Evolutionary conservation across 2,329 filamentous ascomycete species (phyloP).

Genomic region (Periconia macrospinosa): DNA sequence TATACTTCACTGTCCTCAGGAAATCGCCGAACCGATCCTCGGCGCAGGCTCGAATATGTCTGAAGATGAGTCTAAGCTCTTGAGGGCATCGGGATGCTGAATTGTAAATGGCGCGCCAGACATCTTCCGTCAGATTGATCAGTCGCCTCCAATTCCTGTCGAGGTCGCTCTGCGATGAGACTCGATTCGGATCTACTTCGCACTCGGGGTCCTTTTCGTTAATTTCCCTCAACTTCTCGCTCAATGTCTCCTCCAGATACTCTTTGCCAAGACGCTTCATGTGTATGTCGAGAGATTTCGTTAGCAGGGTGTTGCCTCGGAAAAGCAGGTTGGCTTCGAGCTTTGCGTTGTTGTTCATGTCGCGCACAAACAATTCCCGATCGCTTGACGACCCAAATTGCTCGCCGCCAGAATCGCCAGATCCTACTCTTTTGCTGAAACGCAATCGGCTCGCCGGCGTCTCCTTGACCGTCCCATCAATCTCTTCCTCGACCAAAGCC

Average conservation of each 20-base stretch:
- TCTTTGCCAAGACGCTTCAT: constrained; percentile 94
- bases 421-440: constrained; percentile 71
- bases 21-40: constrained; percentile 96
- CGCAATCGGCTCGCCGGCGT: constrained; percentile 67
- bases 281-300: constrained; percentile 89
- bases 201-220: constrained; percentile 89
- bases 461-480: constrained; percentile 87
- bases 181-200: constrained; percentile 88
- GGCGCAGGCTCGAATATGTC: constrained; percentile 88
- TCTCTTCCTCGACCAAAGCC: constrained; percentile 92
- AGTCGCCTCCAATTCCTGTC: constrained; percentile 82
- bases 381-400: constrained; percentile 55
- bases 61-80: constrained; percentile 81
- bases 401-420: constrained; percentile 66
- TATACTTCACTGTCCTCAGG: constrained; percentile 84
- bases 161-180: constrained; percentile 68
- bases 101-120: constrained; percentile 80
- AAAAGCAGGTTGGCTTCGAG: constrained; percentile 94
- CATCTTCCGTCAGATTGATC: constrained; percentile 73
- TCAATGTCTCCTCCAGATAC: constrained; percentile 83
- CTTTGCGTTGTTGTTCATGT: constrained; percentile 77
- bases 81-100: constrained; percentile 77
- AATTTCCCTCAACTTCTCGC: constrained; percentile 85
- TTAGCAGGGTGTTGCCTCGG: constrained; percentile 89
- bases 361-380: constrained; percentile 71